phyloP scores from a whole-genome alignment of 495 filamentous ascomycete species.

The Penicillium alfredii region DNA sequence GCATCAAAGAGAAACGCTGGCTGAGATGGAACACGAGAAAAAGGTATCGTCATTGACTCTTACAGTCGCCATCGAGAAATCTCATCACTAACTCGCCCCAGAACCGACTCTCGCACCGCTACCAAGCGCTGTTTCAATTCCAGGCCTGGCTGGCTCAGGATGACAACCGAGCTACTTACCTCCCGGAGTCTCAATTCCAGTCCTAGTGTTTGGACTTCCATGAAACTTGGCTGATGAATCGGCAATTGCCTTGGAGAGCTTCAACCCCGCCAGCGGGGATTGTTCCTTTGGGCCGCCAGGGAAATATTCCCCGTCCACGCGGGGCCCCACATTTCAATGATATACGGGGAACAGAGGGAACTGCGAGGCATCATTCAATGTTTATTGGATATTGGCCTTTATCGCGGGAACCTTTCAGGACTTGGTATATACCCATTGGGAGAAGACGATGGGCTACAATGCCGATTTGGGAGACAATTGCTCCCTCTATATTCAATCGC shows the following conservation, averaged over 20 bases:
- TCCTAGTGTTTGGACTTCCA: too few relatives aligned
- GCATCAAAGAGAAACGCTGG: constrained; percentile 80
- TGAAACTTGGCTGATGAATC: too few relatives aligned
- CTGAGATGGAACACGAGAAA: constrained; percentile 78
- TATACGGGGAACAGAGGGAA: neutral
- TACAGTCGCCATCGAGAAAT: constrained; percentile 11
- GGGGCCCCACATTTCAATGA: constrained; percentile 2
- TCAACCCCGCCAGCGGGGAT: too few relatives aligned
- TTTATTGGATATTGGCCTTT: constrained; percentile 13
- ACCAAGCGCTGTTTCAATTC: constrained; percentile 68
- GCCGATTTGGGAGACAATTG: neutral
- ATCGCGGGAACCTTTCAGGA: neutral
- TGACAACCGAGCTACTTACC: neutral
- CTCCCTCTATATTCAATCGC: too few relatives aligned
- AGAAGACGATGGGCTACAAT: constrained; percentile 1
- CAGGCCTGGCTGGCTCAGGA: constrained; percentile 60
- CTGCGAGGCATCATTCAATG: neutral
- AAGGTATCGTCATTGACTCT: constrained; percentile 39
- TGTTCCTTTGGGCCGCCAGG: constrained; percentile 7
- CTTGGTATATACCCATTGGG: constrained; percentile 1
- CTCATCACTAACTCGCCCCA: constrained; percentile 8
- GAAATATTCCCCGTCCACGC: constrained; percentile 17
- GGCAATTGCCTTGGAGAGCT: too few relatives aligned
- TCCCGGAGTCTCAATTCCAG: too few relatives aligned
- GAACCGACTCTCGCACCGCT: constrained; percentile 82